Percentiles rank a stretch among this genome's conserved stretches.
phyloP scores from a whole-genome alignment of 2,329 filamentous ascomycete genomes.

The Tothia fuscella region DNA sequence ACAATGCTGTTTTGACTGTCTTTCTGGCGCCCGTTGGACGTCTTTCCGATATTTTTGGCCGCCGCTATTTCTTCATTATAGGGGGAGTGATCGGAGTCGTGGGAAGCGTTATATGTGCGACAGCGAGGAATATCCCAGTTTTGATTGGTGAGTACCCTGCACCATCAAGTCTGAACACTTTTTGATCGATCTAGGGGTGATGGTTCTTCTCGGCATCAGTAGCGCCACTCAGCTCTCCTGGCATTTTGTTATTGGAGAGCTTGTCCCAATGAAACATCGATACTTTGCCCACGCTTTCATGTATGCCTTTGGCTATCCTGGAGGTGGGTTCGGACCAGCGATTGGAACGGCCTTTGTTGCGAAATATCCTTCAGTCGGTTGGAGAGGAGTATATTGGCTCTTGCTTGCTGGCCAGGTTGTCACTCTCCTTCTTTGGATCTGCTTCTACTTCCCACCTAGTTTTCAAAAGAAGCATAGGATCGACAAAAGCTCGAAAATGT shows the following conservation, averaged over 20 bases:
- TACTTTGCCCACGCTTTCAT: slow-evolving; percentile 16
- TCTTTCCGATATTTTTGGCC: slow-evolving; percentile 5
- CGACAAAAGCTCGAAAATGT: slow-evolving; percentile 25
- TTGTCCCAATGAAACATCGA: slow-evolving; percentile 32
- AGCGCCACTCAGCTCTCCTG: slow-evolving; percentile 25
- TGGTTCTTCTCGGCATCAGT: slow-evolving; percentile 3
- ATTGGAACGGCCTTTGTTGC: slow-evolving; percentile 34
- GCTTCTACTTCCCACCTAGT: slow-evolving; percentile 37
- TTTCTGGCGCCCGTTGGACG: slow-evolving; percentile 24
- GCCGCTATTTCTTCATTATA: slow-evolving; percentile 1
- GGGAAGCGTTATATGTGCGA: slow-evolving; percentile 9
- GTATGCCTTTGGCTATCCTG: slow-evolving; percentile 16
- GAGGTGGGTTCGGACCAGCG: slow-evolving; percentile 32
- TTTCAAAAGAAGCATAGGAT: slow-evolving; percentile 28
- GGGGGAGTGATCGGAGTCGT: slow-evolving; percentile 3
- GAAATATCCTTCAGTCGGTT: slow-evolving; percentile 30
- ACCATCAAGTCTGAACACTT: neutral
- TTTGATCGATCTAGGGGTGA: slow-evolving; percentile 4
- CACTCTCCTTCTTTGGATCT: slow-evolving; percentile 28
- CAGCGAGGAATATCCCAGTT: slow-evolving; percentile 12
- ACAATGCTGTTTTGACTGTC: slow-evolving; percentile 4
- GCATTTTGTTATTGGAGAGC: slow-evolving; percentile 30
- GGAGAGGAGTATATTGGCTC: slow-evolving; percentile 40
- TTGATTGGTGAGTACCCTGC: slow-evolving; percentile 9
- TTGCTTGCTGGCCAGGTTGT: slow-evolving; percentile 32